A percentile compares a stretch with the other conserved stretches of the same genome.
These are phyloP conservation scores for Copromyces sp. DNA, from an alignment of 495 filamentous ascomycete species.

Conservation along the genomic window DNA sequence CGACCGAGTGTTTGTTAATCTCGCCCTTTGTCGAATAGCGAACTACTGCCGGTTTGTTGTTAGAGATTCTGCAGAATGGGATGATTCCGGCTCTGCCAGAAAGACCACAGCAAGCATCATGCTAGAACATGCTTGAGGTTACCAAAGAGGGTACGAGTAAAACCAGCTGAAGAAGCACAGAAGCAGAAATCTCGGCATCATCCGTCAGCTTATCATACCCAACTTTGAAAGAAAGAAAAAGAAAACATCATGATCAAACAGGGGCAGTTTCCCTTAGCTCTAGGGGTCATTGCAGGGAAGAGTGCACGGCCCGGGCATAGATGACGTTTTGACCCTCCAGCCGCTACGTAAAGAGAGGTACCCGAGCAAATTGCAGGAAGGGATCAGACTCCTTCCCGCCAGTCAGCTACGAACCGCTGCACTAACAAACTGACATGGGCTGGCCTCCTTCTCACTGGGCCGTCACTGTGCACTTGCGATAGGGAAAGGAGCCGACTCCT, in stretches of 20 bases:
- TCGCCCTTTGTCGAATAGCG: background rate
- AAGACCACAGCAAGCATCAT: background rate
- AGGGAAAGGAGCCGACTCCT: background rate
- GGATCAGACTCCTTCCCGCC: background rate
- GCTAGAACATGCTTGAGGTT: background rate
- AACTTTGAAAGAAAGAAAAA: background rate
- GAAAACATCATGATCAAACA: background rate
- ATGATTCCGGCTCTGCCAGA: background rate
- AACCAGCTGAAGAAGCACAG: background rate
- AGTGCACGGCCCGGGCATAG: background rate
- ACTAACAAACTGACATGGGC: background rate
- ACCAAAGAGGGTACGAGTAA: background rate
- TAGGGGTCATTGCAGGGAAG: background rate
- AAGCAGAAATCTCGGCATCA: background rate
- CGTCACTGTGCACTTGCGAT: background rate
- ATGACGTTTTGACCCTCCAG: background rate
- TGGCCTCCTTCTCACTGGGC: background rate
- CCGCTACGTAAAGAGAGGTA: background rate
- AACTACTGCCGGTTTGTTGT: background rate
- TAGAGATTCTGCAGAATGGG: background rate
- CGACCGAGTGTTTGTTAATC: background rate
- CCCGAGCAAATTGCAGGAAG: background rate
- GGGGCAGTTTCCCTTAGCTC: background rate
- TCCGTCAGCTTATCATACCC: background rate
- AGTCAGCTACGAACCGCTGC: background rate